phyloP scores from a whole-genome alignment of 2,329 filamentous ascomycete species.

The Drechslera avenae region DNA sequence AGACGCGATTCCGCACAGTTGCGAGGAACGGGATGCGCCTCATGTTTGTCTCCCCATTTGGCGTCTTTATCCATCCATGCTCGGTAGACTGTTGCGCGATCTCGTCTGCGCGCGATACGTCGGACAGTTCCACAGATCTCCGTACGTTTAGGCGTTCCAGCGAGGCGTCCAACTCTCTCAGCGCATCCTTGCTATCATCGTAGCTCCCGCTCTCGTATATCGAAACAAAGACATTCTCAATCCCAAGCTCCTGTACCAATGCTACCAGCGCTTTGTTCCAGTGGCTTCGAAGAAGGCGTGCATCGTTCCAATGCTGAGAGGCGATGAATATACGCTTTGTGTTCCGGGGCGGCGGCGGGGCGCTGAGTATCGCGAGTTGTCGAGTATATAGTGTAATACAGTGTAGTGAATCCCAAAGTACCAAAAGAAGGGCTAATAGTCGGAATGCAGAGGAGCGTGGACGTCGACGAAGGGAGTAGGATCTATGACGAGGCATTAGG shows the following conservation, averaged over 20 bases:
- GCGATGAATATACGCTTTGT: conserved; percentile 65
- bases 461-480: conserved; percentile 25
- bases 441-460: conserved; percentile 25
- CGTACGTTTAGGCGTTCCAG: conserved; percentile 60
- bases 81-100: conserved; percentile 31
- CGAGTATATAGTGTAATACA: conserved; percentile 23
- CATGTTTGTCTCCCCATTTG: conserved; percentile 55
- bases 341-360: conserved; percentile 23
- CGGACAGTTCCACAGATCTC: conserved; percentile 62
- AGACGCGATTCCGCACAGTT: conserved; percentile 65
- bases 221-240: conserved; percentile 69
- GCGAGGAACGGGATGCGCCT: conserved; percentile 73
- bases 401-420: conserved; percentile 30
- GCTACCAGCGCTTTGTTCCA: conserved; percentile 67
- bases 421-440: conserved; percentile 24
- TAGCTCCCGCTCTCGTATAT: conserved; percentile 72
- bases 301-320: conserved; percentile 72
- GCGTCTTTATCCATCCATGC: conserved; percentile 68
- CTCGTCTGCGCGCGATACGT: conserved; percentile 55
- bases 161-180: conserved; percentile 61
- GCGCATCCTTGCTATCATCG: conserved; percentile 68
- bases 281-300: conserved; percentile 61
- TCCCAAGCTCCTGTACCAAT: conserved; percentile 62
- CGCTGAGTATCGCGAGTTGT: conserved; percentile 20
- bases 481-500: conserved; percentile 24